A percentile compares a stretch with the other conserved stretches of the same genome.
These are phyloP conservation scores for Neofusicoccum parvum DNA, from an alignment of 2,329 filamentous ascomycete species.

Conservation along the genomic window DNA sequence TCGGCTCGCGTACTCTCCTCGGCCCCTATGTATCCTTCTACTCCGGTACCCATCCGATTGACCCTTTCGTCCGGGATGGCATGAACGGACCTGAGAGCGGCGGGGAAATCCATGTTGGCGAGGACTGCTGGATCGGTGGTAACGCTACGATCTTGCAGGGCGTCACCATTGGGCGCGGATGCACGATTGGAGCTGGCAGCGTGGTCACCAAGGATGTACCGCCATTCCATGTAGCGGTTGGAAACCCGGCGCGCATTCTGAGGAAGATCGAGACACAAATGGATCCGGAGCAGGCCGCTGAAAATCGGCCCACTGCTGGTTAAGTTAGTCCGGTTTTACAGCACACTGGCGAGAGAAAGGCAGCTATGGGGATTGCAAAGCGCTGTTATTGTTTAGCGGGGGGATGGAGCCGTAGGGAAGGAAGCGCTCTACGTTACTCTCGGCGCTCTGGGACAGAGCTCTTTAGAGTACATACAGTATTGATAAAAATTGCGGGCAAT, in stretches of 20 bases:
- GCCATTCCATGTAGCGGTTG: constrained; percentile 40
- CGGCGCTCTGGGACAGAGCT: too few relatives aligned
- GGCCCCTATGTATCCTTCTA: constrained; percentile 79
- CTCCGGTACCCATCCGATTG: constrained; percentile 74
- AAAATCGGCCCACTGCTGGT: too few relatives aligned
- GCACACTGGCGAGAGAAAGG: too few relatives aligned
- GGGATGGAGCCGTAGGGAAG: too few relatives aligned
- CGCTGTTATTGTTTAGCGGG: too few relatives aligned
- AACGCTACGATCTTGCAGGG: constrained; percentile 41
- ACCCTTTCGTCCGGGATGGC: constrained; percentile 73
- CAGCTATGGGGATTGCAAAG: too few relatives aligned
- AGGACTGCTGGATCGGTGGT: constrained; percentile 11
- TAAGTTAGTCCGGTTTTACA: too few relatives aligned
- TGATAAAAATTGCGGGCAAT: too few relatives aligned
- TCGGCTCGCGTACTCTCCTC: constrained; percentile 76
- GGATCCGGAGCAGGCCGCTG: too few relatives aligned
- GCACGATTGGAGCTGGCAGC: constrained; percentile 43
- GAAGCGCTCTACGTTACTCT: too few relatives aligned
- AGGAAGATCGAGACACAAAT: not conserved
- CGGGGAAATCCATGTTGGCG: constrained; percentile 1
- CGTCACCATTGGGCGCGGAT: constrained; percentile 45
- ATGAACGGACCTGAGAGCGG: constrained; percentile 28
- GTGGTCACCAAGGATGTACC: constrained; percentile 46
- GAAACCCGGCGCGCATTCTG: constrained; percentile 21
- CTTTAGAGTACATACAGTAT: too few relatives aligned